A percentile compares a stretch with the other conserved stretches of the same genome.
These are phyloP conservation scores for Backusella parvicylindrica DNA, from an alignment of 192 early-diverging fungal species.

Conservation along the genomic window DNA sequence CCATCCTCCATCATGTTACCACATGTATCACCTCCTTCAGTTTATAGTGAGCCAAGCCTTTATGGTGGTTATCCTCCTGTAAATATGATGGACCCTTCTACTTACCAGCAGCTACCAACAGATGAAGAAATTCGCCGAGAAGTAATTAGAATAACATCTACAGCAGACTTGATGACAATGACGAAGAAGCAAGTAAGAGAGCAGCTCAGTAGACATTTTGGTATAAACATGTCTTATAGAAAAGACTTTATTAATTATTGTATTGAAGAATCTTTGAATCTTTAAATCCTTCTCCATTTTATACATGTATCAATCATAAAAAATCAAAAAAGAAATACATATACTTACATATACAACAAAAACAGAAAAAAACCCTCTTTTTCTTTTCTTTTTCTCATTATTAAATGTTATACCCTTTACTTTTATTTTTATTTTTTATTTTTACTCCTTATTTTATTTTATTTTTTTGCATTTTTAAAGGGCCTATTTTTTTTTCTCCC, in stretches of 20 bases:
- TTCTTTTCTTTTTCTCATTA: not conserved
- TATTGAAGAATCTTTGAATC: slow-evolving; percentile 55
- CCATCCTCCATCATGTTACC: not conserved
- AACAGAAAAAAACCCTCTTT: not conserved
- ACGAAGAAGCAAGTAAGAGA: slow-evolving; percentile 92
- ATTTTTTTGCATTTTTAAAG: not conserved
- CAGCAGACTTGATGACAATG: slow-evolving; percentile 89
- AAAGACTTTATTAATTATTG: slow-evolving; percentile 78
- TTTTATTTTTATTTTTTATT: not conserved
- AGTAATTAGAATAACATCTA: slow-evolving; percentile 73
- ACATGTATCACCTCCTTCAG: slow-evolving; percentile 6
- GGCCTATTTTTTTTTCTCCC: not conserved
- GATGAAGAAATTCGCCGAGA: slow-evolving; percentile 62
- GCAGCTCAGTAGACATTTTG: slow-evolving; percentile 58
- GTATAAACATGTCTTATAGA: slow-evolving; percentile 52
- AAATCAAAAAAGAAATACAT: not conserved
- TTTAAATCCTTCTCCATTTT: not conserved
- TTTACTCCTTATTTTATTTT: not conserved
- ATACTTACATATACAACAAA: not conserved
- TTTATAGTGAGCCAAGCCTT: slow-evolving; percentile 8
- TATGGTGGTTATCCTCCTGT: slow-evolving; percentile 5
- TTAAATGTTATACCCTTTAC: not conserved
- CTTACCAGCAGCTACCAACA: slow-evolving; percentile 30
- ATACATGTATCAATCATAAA: slow-evolving; percentile 2
- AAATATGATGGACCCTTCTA: slow-evolving; percentile 6